phyloP scores from a whole-genome alignment of 2,329 filamentous ascomycete genomes.

The Seiridium cupressi region DNA sequence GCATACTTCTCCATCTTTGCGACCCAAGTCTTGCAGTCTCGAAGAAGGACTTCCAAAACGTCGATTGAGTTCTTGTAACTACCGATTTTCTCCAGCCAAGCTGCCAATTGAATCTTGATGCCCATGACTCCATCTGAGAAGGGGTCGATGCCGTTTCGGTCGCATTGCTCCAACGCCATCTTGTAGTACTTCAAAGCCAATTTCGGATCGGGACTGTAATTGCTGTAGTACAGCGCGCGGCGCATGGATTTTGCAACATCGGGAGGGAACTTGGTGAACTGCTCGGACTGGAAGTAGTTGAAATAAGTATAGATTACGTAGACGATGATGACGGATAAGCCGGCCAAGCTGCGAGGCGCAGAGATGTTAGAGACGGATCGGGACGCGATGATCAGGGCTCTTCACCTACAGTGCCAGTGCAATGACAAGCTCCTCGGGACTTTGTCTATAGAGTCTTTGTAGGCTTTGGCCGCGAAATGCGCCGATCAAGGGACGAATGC shows the following conservation, averaged over 20 bases:
- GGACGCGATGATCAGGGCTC: background rate
- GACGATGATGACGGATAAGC: slow-evolving; percentile 26
- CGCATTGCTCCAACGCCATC: slow-evolving; percentile 71
- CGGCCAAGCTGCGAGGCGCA: slow-evolving; percentile 30
- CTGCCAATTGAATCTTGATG: slow-evolving; percentile 78
- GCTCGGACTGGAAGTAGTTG: slow-evolving; percentile 51
- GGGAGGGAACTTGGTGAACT: slow-evolving; percentile 62
- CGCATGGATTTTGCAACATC: slow-evolving; percentile 76
- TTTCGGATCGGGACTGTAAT: slow-evolving; percentile 70
- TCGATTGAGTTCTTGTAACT: slow-evolving; percentile 70
- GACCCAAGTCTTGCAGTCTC: slow-evolving; percentile 66
- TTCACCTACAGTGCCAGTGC: slow-evolving; percentile 38
- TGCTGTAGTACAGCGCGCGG: slow-evolving; percentile 82
- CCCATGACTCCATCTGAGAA: slow-evolving; percentile 91
- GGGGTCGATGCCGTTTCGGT: slow-evolving; percentile 75
- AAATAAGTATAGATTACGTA: slow-evolving; percentile 48
- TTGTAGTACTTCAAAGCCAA: slow-evolving; percentile 82
- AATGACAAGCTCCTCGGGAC: slow-evolving; percentile 41
- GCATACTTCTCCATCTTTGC: slow-evolving; percentile 50
- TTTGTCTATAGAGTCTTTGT: slow-evolving; percentile 36
- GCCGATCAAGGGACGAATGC: slow-evolving; percentile 31
- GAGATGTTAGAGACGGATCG: slow-evolving; percentile 27
- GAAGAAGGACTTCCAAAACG: slow-evolving; percentile 73
- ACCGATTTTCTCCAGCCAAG: slow-evolving; percentile 75
- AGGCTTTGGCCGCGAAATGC: slow-evolving; percentile 37